phyloP scores from a whole-genome alignment of 805 yeast genomes.

The Barnettozyma botsteinii region DNA sequence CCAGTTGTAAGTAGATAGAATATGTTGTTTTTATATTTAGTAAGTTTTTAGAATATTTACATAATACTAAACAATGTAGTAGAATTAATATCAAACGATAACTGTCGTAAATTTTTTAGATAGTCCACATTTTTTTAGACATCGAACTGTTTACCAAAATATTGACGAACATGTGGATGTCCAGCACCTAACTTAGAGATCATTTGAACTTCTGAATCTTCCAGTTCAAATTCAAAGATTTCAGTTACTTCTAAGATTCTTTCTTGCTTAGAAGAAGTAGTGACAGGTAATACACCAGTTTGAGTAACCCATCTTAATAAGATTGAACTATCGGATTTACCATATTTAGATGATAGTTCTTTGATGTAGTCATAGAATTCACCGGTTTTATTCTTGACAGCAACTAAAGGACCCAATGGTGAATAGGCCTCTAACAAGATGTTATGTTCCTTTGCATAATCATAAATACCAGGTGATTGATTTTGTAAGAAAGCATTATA shows the following conservation, averaged over 20 bases:
- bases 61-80: too few species aligned
- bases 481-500: conserved; percentile 64
- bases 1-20: too few species aligned
- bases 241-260: conserved; percentile 50
- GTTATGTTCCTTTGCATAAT: conserved; percentile 42
- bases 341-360: conserved; percentile 50
- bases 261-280: conserved; percentile 57
- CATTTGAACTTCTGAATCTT: conserved; percentile 41
- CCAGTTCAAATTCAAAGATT: conserved; percentile 49
- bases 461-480: conserved; percentile 51
- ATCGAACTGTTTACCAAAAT: conserved; percentile 27
- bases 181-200: conserved; percentile 38
- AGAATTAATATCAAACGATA: too few species aligned
- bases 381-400: conserved; percentile 37
- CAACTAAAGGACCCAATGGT: conserved; percentile 59
- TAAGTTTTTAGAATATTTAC: too few species aligned
- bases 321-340: conserved; percentile 55
- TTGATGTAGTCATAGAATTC: conserved; percentile 34
- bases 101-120: too few species aligned
- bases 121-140: background rate
- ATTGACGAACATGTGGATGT: conserved; percentile 29
- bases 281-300: conserved; percentile 61
- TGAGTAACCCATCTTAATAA: conserved; percentile 67
- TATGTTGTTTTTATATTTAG: too few species aligned
- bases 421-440: conserved; percentile 61